Percentiles rank a stretch among this genome's conserved stretches.
Conservation (phyloP, 306 rosid genomes). For the Leucaena leucocephala region DNA sequence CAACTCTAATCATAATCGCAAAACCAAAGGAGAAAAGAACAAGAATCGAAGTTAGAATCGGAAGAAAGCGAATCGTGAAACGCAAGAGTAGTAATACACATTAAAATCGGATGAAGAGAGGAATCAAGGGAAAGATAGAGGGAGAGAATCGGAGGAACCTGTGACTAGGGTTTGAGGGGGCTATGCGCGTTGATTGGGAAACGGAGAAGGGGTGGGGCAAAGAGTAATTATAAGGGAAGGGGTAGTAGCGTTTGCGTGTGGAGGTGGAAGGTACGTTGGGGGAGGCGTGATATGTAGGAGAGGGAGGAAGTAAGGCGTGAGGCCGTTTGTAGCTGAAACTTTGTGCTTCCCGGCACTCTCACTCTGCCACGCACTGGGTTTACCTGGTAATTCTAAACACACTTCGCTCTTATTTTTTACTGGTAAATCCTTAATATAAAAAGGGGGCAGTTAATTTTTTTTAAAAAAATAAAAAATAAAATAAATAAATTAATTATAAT, state of each 20-base stretch:
- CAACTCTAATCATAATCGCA: not conserved
- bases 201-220: not conserved
- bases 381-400: not conserved
- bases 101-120: not conserved
- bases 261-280: not conserved
- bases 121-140: not conserved
- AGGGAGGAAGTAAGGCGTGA: not conserved
- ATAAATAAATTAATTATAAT: too few relatives aligned
- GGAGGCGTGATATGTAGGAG: not conserved
- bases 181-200: not conserved
- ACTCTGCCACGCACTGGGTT: not conserved
- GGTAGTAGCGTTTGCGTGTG: not conserved
- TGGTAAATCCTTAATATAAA: too few relatives aligned
- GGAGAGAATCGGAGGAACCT: slow-evolving; percentile 17
- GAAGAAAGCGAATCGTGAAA: not conserved
- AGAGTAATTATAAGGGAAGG: too few relatives aligned
- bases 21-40: not conserved
- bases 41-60: not conserved
- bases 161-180: slow-evolving; percentile 18
- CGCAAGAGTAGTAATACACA: not conserved
- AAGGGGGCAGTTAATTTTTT: too few relatives aligned
- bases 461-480: too few relatives aligned
- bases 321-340: not conserved
- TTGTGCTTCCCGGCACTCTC: not conserved
- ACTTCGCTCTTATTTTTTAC: too few relatives aligned